Percentiles rank a stretch among this genome's conserved stretches.
Conservation (phyloP, 768 basidiomycete genomes). For the Podaxis rugospora region DNA sequence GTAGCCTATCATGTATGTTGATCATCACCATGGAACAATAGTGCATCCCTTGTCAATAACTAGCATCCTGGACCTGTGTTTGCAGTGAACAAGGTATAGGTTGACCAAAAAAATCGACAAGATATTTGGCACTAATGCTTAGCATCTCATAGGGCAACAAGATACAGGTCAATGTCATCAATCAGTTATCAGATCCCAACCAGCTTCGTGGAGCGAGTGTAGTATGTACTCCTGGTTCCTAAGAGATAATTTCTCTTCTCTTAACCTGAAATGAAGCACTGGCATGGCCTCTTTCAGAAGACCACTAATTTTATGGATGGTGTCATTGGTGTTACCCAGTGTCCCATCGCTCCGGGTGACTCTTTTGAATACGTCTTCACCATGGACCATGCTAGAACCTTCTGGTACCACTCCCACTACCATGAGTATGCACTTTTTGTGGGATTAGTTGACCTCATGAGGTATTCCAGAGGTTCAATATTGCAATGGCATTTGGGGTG, state of each 20-base stretch:
- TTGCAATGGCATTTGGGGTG: constrained; percentile 50
- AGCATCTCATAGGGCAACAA: constrained; percentile 15
- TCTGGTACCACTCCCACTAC: constrained; percentile 36
- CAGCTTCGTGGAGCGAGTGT: constrained; percentile 48
- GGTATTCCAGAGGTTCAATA: constrained; percentile 30
- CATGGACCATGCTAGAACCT: constrained; percentile 34
- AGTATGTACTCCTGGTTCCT: constrained; percentile 21
- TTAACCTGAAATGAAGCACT: constrained; percentile 7
- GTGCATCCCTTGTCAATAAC: neutral
- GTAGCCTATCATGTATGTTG: neutral
- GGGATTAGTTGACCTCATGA: neutral
- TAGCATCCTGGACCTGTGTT: neutral
- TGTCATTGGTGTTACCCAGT: constrained; percentile 32
- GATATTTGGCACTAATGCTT: neutral
- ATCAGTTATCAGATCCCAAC: constrained; percentile 38
- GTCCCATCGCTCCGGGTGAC: constrained; percentile 34
- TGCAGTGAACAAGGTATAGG: neutral
- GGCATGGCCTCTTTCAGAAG: constrained; percentile 31
- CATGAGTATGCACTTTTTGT: constrained; percentile 13
- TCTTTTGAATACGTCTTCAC: constrained; percentile 36
- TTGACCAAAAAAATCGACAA: neutral
- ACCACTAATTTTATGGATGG: constrained; percentile 37
- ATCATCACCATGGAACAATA: neutral
- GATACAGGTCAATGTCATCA: constrained; percentile 43
- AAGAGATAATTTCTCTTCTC: neutral